Percentiles rank a stretch among this genome's conserved stretches.
Conservation (phyloP, 2,329 filamentous ascomycete genomes). For the Penicillium palitans region DNA sequence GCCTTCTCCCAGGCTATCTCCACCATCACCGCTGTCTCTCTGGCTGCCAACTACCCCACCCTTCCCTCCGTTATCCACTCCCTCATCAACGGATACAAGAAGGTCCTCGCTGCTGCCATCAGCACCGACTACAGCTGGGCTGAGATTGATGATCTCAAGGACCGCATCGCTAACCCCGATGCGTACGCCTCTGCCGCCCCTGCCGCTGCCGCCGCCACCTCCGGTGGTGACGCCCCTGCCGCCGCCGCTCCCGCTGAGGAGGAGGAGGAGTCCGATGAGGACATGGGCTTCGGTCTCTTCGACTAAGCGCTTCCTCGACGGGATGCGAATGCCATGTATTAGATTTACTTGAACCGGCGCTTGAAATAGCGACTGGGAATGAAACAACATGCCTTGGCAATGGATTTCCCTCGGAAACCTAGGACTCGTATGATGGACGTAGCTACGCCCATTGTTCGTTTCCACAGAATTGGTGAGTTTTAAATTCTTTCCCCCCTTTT, state of each 20-base stretch:
- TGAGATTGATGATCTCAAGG: constrained; percentile 96
- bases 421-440: constrained; percentile 35
- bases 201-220: constrained; percentile 55
- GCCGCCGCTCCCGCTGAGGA: constrained; percentile 62
- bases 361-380: constrained; percentile 36
- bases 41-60: constrained; percentile 93
- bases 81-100: constrained; percentile 98
- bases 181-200: constrained; percentile 86
- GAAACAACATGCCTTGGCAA: constrained; percentile 35
- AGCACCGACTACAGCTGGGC: constrained; percentile 92
- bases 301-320: constrained; percentile 50
- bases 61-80: constrained; percentile 96
- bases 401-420: constrained; percentile 18
- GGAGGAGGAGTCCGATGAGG: constrained; percentile 65
- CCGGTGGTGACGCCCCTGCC: constrained; percentile 53
- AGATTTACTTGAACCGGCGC: constrained; percentile 33
- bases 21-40: constrained; percentile 86
- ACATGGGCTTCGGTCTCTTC: constrained; percentile 76
- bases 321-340: constrained; percentile 41
- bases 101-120: constrained; percentile 79
- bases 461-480: constrained; percentile 29
- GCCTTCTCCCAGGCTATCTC: constrained; percentile 76
- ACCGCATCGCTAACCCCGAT: constrained; percentile 98
- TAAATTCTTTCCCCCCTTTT: constrained; percentile 11
- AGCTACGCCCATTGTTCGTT: constrained; percentile 36